phyloP scores from a whole-genome alignment of 805 yeast species.

The Metschnikowia vanudenii region DNA sequence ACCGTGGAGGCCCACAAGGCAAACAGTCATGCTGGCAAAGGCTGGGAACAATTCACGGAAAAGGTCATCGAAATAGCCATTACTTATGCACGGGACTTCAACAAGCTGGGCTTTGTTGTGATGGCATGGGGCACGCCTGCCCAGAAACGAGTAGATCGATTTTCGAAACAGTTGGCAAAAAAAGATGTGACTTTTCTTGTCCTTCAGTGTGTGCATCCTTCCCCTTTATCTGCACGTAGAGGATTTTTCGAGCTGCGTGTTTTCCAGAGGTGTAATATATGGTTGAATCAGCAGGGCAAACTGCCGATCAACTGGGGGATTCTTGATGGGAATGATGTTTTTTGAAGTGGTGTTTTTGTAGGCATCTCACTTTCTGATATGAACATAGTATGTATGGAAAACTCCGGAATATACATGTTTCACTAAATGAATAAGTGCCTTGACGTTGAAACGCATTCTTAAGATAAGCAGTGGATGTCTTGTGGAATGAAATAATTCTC shows the following conservation, averaged over 20 bases:
- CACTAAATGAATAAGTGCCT: too few species aligned
- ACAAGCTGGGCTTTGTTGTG: constrained; percentile 56
- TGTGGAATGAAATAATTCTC: too few species aligned
- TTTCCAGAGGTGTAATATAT: constrained; percentile 71
- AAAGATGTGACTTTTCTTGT: constrained; percentile 44
- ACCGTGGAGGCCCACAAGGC: constrained; percentile 94
- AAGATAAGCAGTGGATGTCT: too few species aligned
- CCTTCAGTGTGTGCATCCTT: constrained; percentile 84
- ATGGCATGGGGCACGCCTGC: constrained; percentile 86
- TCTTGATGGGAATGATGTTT: constrained; percentile 28
- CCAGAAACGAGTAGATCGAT: constrained; percentile 51
- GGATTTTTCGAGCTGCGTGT: constrained; percentile 79
- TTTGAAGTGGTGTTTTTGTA: neutral
- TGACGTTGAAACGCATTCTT: too few species aligned
- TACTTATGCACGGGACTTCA: constrained; percentile 39
- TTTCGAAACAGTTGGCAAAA: constrained; percentile 23
- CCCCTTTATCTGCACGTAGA: constrained; percentile 86
- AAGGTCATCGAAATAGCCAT: constrained; percentile 57
- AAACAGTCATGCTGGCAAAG: constrained; percentile 83
- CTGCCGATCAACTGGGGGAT: constrained; percentile 66
- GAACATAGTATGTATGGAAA: too few species aligned
- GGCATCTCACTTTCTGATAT: too few species aligned
- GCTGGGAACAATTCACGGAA: constrained; percentile 92
- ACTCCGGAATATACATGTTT: too few species aligned
- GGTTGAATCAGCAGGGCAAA: constrained; percentile 52